Evolutionary conservation across 176 grass and related monocot species (phyloP).

Genomic region (Ampelocalamus luodianensis): DNA sequence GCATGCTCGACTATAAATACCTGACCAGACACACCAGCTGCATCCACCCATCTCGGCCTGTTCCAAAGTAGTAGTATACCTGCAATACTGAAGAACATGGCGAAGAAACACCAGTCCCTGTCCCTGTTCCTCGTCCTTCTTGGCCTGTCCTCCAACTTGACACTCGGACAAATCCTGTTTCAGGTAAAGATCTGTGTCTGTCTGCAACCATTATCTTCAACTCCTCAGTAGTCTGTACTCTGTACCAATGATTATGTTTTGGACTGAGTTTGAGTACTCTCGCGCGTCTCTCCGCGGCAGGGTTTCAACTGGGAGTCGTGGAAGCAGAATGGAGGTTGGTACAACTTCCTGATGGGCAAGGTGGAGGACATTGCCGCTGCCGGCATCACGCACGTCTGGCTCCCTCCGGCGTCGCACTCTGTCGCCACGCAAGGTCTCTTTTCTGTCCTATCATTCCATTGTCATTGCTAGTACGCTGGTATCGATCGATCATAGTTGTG

Average conservation of each 20-base stretch:
- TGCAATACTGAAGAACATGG: conserved; percentile 26
- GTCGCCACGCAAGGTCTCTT: conserved; percentile 61
- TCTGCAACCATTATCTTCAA: not conserved
- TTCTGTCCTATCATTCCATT: not conserved
- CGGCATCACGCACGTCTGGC: conserved; percentile 83
- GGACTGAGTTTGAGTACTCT: not conserved
- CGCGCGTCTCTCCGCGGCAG: conserved; percentile 21
- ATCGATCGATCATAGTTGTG: not conserved
- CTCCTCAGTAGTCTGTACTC: not conserved
- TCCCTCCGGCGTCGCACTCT: conserved; percentile 79
- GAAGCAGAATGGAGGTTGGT: conserved; percentile 82
- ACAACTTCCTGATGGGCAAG: conserved; percentile 67
- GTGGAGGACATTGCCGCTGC: conserved; percentile 64
- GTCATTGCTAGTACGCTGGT: not conserved
- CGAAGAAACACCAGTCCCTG: not conserved
- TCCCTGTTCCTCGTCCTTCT: conserved; percentile 43
- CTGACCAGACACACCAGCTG: not conserved
- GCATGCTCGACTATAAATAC: conserved; percentile 45
- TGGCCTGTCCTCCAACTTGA: conserved; percentile 35
- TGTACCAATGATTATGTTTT: not conserved
- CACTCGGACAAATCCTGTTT: conserved; percentile 43
- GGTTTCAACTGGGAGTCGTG: conserved; percentile 98
- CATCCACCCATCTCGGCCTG: conserved; percentile 37
- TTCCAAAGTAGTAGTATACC: not conserved
- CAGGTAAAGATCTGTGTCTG: conserved; percentile 47